Conservation (phyloP, 1,284 basidiomycete species). For the Heterobasidion annosum region DNA sequence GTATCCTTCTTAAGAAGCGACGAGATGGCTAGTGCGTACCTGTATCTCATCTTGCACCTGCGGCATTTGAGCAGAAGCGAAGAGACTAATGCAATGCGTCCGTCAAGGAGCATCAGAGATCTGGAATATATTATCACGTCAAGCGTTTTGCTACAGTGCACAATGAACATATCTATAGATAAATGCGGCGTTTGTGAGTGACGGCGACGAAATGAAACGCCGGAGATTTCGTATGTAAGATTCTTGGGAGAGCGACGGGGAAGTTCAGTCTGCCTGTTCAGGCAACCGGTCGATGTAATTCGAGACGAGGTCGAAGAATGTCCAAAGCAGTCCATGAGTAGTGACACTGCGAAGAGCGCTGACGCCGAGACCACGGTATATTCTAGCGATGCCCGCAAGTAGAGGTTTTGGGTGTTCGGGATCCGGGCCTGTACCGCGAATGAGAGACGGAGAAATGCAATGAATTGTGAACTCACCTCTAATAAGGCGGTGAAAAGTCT, state of each 20-base stretch:
- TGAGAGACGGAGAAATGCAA: not conserved
- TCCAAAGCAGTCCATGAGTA: constrained; percentile 79
- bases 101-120: too few relatives aligned
- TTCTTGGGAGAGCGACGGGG: too few relatives aligned
- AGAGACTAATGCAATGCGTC: too few relatives aligned
- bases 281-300: constrained; percentile 69
- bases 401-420: constrained; percentile 63
- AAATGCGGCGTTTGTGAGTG: constrained; percentile 4
- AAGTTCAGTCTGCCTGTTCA: too few relatives aligned
- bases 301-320: constrained; percentile 70
- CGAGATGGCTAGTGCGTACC: too few relatives aligned
- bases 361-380: constrained; percentile 82
- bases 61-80: too few relatives aligned
- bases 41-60: too few relatives aligned
- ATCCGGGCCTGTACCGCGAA: constrained; percentile 51
- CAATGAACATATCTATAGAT: constrained; percentile 10
- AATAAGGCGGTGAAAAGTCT: constrained; percentile 71
- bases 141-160: constrained; percentile 9
- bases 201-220: not conserved
- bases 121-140: constrained; percentile 3
- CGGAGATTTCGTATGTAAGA: too few relatives aligned
- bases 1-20: too few relatives aligned
- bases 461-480: constrained; percentile 38
- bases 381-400: constrained; percentile 58
- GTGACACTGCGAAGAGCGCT: constrained; percentile 77